A percentile compares a stretch with the other conserved stretches of the same genome.
Conservation (phyloP, 2,329 filamentous ascomycete species). For the Epichloe typhina region DNA sequence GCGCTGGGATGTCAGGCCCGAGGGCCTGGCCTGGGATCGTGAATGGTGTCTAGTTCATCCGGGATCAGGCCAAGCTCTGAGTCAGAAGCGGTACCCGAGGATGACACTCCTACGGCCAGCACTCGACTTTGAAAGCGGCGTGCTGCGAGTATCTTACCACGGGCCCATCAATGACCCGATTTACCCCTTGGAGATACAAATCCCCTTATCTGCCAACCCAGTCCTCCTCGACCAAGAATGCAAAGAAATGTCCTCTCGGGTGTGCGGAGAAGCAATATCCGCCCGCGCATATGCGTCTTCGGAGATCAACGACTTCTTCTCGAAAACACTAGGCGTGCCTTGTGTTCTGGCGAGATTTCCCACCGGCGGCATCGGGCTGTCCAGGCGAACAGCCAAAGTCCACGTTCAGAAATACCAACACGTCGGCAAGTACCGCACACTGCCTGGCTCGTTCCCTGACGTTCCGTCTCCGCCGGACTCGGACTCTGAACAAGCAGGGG, state of each 20-base stretch:
- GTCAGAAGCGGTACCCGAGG: constrained; percentile 73
- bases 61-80: constrained; percentile 72
- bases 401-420: constrained; percentile 48
- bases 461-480: constrained; percentile 45
- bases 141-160: constrained; percentile 47
- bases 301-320: constrained; percentile 65
- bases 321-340: constrained; percentile 57
- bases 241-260: constrained; percentile 43
- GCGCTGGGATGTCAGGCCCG: constrained; percentile 63
- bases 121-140: constrained; percentile 55
- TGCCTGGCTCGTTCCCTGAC: constrained; percentile 42
- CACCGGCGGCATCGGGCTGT: constrained; percentile 43
- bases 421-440: constrained; percentile 9
- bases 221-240: constrained; percentile 32
- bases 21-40: constrained; percentile 86
- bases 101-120: constrained; percentile 75
- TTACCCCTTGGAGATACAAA: constrained; percentile 21
- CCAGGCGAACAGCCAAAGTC: constrained; percentile 57
- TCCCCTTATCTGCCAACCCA: constrained; percentile 55
- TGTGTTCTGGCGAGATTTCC: constrained; percentile 75
- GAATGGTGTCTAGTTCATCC: constrained; percentile 92
- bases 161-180: constrained; percentile 14
- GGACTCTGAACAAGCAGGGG: constrained; percentile 30
- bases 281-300: constrained; percentile 56
- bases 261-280: constrained; percentile 71